Evolutionary conservation across 2,329 filamentous ascomycete genomes (phyloP).

Genomic region (Fusarium sp.): DNA sequence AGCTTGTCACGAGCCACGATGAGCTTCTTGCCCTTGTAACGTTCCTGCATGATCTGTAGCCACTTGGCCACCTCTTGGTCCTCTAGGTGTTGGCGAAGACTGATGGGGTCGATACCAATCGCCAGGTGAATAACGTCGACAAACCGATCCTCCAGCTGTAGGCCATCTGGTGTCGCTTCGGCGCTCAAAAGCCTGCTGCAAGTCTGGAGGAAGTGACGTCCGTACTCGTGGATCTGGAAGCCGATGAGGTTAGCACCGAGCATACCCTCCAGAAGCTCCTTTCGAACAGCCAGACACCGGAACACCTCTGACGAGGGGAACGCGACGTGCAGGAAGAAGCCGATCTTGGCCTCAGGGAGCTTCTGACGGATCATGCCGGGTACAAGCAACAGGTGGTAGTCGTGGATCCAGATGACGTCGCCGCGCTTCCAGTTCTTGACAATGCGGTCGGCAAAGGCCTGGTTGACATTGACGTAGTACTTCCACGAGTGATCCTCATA

Average conservation of each 20-base stretch:
- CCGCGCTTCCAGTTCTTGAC: conserved; percentile 93
- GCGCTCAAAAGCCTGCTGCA: conserved; percentile 92
- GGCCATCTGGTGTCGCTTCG: conserved; percentile 87
- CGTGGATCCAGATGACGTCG: conserved; percentile 94
- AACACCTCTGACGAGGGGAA: conserved; percentile 98
- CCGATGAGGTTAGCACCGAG: conserved; percentile 92
- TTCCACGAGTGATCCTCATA: conserved; percentile 98
- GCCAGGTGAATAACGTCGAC: conserved; percentile 87
- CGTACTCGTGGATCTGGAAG: conserved; percentile 94
- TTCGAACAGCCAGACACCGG: conserved; percentile 87
- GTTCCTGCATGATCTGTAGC: conserved; percentile 83
- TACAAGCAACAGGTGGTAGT: conserved; percentile 92
- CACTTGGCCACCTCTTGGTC: conserved; percentile 81
- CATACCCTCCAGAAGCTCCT: conserved; percentile 90
- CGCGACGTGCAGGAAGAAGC: conserved; percentile 94
- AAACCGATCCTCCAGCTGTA: conserved; percentile 93
- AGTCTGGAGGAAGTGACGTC: conserved; percentile 93
- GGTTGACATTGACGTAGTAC: conserved; percentile 92
- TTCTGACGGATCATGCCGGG: conserved; percentile 91
- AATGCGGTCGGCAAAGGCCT: conserved; percentile 91
- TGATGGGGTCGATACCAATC: conserved; percentile 90
- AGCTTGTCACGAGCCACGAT: conserved; percentile 96
- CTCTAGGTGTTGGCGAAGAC: conserved; percentile 76
- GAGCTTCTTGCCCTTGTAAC: conserved; percentile 88
- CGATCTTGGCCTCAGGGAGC: conserved; percentile 92